Base-by-base conservation (phyloP, 225 moss, liverwort and hornwort species). In the Antitrichia curtipendula region DNA sequence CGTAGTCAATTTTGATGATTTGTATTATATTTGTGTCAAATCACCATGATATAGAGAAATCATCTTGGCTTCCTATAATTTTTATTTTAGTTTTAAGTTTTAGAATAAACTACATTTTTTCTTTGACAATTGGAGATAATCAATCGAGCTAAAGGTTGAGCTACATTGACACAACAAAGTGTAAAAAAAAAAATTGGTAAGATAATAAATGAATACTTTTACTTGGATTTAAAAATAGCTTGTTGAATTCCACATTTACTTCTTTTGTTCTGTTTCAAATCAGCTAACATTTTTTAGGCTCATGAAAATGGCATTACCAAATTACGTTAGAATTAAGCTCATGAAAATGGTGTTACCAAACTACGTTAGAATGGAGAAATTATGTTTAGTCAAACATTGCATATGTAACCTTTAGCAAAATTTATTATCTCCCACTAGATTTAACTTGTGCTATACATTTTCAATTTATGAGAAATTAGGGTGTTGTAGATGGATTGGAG, bases 291-390 rank as follows among this genome's bases (percentile, higher is more conserved):
- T 36, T 66, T 19, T 66, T 12, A 66, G 12, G 21, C 22, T 63
- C 7, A n/a, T 66, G 6, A 66, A 66, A n/a, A 66, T n/a, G 7
- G 12, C 2, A n/a, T 12, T 6, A 20, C 12, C 6, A 66, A n/a
- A 21, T 0, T n/a, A 22, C 1, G 8, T 45, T n/a, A 0, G 10
- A 66, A n/a, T 12, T n/a, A n/a, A n/a, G n/a, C n/a, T n/a, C n/a
- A n/a, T n/a, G n/a, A n/a, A n/a, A n/a, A 66, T 36, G 12, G 12
- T 1, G 21, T 12, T 5, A 21, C 12, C 6, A 65, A n/a, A 21
- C 1, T n/a, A 21, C 1, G n/a, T n/a, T n/a, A 0, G 10, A 66
- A n/a, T 12, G n/a, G 3, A 66, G 12, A 66, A 2, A 22, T 22
- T 38, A 38, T 12, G 0, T 38, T 38, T 12, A 36, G 38, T 22